Base-by-base conservation (phyloP, 129 eudicot species). In the Centaurea solstitialis region DNA sequence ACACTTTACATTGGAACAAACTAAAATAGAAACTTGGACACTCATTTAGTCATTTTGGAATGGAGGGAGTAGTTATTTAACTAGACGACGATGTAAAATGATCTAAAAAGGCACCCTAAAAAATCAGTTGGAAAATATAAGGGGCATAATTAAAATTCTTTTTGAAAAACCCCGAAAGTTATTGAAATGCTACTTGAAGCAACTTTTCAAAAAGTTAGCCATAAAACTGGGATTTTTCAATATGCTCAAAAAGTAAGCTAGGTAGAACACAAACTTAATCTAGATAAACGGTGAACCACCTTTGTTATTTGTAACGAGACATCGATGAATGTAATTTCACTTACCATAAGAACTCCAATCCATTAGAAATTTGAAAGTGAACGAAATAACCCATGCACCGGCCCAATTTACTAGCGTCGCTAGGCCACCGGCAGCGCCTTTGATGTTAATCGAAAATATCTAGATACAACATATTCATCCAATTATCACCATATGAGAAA, bases 331-430 rank as follows among this genome's bases (percentile, higher is more conserved):
- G 23, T 7, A 68, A 4, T 50, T 12, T 10, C 3, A 4, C 79
- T 84, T 88, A 86, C 96, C 96, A 71, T 84, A 88, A 10, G 91
- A 85, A 76, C 89, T 91, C 96, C 96, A 91, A 45, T 43, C 72
- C 53, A 82, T 84, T 24, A 91, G 88, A 57, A 88, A 88, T 72
- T 85, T 88, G 87, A 88, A 91, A 50, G 91, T 84, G 86, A 79
- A 91, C 23, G 96, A 91, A 77, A 86, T 79, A 17, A 74, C 86
- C 93, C 93, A 91, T 33, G 93, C 90, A 64, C 90, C 88, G 0
- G 82, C 87, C 92, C 96, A 91, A 33, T 91, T 91, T 70, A 81
- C 86, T 9, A 91, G 83, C 9, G 93, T 87, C 41, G 84, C 96
- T 4, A 91, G 79, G 70, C 96, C 82, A 77, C 96, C 91, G 38